phyloP scores from a whole-genome alignment of 2,329 filamentous ascomycete genomes.

The Parascedosporium putredinis region DNA sequence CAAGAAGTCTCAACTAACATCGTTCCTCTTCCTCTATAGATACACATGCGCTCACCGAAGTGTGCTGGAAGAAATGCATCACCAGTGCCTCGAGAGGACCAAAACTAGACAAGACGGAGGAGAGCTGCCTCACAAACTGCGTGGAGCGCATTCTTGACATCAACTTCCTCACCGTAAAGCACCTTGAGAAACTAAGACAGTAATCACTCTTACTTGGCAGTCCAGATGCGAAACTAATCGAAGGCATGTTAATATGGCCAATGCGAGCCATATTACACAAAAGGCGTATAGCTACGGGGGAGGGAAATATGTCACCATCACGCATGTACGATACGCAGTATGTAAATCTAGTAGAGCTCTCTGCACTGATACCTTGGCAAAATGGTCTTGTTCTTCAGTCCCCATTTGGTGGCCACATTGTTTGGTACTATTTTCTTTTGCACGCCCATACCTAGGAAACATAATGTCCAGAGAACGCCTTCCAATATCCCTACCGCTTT shows the following conservation, averaged over 20 bases:
- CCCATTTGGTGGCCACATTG: constrained; percentile 5
- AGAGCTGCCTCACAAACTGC: constrained; percentile 81
- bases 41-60: constrained; percentile 50
- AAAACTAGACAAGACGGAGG: constrained; percentile 66
- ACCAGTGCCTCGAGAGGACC: constrained; percentile 60
- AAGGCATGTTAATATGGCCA: too few species aligned
- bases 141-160: constrained; percentile 90
- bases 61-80: constrained; percentile 94
- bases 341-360: not conserved
- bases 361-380: not conserved
- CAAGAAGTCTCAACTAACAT: not conserved
- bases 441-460: constrained; percentile 8
- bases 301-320: not conserved
- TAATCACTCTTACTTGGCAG: too few species aligned
- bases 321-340: constrained; percentile 2
- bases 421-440: constrained; percentile 1
- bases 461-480: constrained; percentile 11
- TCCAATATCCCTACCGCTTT: constrained; percentile 10
- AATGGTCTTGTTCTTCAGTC: constrained; percentile 3
- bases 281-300: too few species aligned
- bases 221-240: too few species aligned
- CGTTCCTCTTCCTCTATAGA: constrained; percentile 23
- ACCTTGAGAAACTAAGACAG: constrained; percentile 55
- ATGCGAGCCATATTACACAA: too few species aligned
- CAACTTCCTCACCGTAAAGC: constrained; percentile 73